These are phyloP conservation scores for Cornus controversa DNA, from an alignment of 148 eudicot genomes.

Conservation along the genomic window DNA sequence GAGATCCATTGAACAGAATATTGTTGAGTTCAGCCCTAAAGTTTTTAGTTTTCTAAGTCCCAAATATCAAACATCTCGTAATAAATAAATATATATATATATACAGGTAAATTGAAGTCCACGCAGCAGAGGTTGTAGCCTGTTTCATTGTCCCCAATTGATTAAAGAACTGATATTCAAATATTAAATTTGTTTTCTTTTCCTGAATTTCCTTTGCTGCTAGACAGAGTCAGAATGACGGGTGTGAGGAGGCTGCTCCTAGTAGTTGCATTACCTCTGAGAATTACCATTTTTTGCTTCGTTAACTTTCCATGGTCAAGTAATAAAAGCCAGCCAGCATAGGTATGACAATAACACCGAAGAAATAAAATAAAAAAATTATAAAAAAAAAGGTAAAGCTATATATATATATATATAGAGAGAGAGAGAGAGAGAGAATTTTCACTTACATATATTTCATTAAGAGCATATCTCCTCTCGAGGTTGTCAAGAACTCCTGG, in stretches of 20 bases:
- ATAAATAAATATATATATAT: no score
- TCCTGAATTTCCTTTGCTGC: neutral
- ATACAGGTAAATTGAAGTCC: neutral
- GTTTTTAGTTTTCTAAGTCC: no score
- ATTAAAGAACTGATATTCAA: neutral
- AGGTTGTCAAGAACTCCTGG: slow-evolving; percentile 95
- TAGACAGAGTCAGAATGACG: neutral
- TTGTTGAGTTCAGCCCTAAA: no score
- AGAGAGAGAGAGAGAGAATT: neutral
- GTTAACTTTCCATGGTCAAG: neutral
- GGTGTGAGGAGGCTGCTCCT: neutral
- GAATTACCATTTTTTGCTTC: neutral
- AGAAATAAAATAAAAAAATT: no score
- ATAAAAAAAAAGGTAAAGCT: no score
- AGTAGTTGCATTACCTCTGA: neutral
- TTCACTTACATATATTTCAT: slow-evolving; percentile 84
- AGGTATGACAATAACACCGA: no score
- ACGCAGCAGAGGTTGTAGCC: neutral
- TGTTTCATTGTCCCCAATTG: neutral
- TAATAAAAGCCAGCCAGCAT: no score
- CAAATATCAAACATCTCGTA: no score
- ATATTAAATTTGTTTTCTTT: neutral
- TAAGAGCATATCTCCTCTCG: slow-evolving; percentile 86
- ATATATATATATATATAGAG: neutral
- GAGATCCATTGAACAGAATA: no score